Percentiles rank a stretch among this genome's conserved stretches.
Conservation (phyloP, 805 yeast genomes). For the Suhomyces canberraensis region DNA sequence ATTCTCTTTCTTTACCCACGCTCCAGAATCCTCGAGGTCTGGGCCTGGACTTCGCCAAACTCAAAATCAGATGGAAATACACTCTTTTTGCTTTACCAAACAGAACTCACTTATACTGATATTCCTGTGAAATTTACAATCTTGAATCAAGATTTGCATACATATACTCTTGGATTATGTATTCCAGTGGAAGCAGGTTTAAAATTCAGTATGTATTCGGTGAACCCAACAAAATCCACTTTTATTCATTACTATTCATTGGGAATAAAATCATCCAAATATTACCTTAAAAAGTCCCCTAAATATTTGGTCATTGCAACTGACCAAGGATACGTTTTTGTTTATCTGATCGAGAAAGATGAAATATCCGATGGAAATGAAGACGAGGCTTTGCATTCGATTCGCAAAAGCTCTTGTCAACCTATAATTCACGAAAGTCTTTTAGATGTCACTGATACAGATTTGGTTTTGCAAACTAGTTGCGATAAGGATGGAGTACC, state of each 20-base stretch:
- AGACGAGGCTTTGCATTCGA: constrained; percentile 13
- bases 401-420: constrained; percentile 20
- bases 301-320: constrained; percentile 20
- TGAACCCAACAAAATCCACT: background rate
- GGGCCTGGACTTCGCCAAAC: constrained; percentile 28
- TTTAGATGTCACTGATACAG: constrained; percentile 3
- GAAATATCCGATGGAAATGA: constrained; percentile 12
- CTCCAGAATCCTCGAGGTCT: constrained; percentile 23
- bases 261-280: constrained; percentile 1
- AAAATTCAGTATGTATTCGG: background rate
- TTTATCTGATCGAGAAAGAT: constrained; percentile 9
- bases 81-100: constrained; percentile 14
- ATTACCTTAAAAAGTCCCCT: constrained; percentile 18
- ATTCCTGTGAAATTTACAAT: background rate
- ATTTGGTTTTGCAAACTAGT: constrained; percentile 30
- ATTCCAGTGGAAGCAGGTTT: background rate
- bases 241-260: background rate
- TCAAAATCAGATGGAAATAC: constrained; percentile 22
- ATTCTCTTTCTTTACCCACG: constrained; percentile 23
- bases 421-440: constrained; percentile 15
- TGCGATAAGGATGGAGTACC: constrained; percentile 31
- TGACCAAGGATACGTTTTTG: constrained; percentile 20
- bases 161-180: background rate
- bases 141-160: background rate
- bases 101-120: background rate